These are phyloP conservation scores for Starmerella sirachaensis DNA, from an alignment of 805 yeast species.

Conservation along the genomic window DNA sequence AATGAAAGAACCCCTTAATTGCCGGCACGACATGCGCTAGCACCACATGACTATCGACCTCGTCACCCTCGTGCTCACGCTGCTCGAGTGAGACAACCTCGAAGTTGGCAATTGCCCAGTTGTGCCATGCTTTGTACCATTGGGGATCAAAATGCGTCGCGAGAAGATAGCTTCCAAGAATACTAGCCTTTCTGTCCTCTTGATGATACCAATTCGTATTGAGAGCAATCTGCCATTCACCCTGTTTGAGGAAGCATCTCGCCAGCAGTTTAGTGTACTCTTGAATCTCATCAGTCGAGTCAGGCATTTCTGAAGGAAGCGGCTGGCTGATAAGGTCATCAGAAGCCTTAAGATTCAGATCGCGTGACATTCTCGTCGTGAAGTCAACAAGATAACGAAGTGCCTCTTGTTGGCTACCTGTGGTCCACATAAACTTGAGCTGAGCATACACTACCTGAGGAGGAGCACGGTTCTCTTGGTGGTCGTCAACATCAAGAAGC, in stretches of 20 bases:
- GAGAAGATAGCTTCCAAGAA: constrained; percentile 77
- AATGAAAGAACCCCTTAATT: constrained; percentile 87
- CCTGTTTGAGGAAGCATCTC: constrained; percentile 90
- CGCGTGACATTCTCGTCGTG: constrained; percentile 81
- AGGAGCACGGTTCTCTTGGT: constrained; percentile 57
- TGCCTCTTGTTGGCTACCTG: constrained; percentile 80
- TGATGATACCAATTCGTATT: constrained; percentile 70
- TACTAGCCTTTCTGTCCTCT: constrained; percentile 54
- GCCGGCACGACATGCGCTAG: constrained; percentile 92
- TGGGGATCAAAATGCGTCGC: constrained; percentile 88
- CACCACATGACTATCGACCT: constrained; percentile 36
- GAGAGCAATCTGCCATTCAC: constrained; percentile 91
- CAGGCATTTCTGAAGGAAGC: constrained; percentile 58
- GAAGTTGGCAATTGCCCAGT: constrained; percentile 97
- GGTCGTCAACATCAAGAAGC: constrained; percentile 31
- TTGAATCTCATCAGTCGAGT: constrained; percentile 56
- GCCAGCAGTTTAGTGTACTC: constrained; percentile 79
- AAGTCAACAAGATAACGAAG: constrained; percentile 75
- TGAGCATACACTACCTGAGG: constrained; percentile 97
- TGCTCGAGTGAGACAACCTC: constrained; percentile 42
- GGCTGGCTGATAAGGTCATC: constrained; percentile 81
- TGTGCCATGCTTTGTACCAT: constrained; percentile 99
- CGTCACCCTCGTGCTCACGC: constrained; percentile 21
- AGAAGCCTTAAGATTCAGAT: constrained; percentile 65
- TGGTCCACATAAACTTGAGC: constrained; percentile 92